phyloP scores from a whole-genome alignment of 352 stramenopile species.

The Pythium folliculosum region DNA sequence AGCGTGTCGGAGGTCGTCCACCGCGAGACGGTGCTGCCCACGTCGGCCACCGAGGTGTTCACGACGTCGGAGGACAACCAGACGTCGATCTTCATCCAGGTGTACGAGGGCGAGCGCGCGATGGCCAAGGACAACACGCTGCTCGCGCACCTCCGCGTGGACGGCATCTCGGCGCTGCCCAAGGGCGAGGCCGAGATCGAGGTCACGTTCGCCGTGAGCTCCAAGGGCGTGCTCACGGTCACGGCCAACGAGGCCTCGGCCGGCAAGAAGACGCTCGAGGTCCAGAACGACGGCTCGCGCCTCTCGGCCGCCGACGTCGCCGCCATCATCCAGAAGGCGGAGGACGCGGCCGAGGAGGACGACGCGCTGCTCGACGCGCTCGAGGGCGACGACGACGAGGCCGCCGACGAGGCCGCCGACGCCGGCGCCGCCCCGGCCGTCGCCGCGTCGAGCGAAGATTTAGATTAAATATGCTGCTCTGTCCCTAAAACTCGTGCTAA shows the following conservation, averaged over 20 bases:
- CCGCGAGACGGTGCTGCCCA: conserved; percentile 90
- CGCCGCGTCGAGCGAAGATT: conserved; percentile 62
- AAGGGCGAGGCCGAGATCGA: conserved; percentile 93
- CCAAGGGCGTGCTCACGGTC: conserved; percentile 94
- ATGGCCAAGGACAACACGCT: conserved; percentile 98
- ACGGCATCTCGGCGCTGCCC: conserved; percentile 85
- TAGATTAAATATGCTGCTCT: conserved; percentile 70
- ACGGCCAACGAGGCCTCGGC: conserved; percentile 81
- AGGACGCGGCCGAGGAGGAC: conserved; percentile 84
- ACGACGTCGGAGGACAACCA: conserved; percentile 93
- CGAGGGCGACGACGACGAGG: conserved; percentile 64
- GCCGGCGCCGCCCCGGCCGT: conserved; percentile 28
- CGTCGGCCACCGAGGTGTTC: conserved; percentile 79
- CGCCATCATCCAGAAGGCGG: conserved; percentile 79
- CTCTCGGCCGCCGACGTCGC: conserved; percentile 69
- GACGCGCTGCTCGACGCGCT: conserved; percentile 73
- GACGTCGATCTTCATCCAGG: conserved; percentile 88
- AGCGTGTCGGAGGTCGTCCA: conserved; percentile 92
- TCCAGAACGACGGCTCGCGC: conserved; percentile 74
- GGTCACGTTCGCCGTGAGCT: conserved; percentile 92
- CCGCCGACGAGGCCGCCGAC: conserved; percentile 41
- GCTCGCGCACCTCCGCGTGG: conserved; percentile 90
- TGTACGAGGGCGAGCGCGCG: conserved; percentile 95
- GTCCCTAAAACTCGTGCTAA: conserved; percentile 19
- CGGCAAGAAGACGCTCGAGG: conserved; percentile 73